These are phyloP conservation scores for Chaetomium tenue DNA, from an alignment of 495 filamentous ascomycete genomes.

Conservation along the genomic window DNA sequence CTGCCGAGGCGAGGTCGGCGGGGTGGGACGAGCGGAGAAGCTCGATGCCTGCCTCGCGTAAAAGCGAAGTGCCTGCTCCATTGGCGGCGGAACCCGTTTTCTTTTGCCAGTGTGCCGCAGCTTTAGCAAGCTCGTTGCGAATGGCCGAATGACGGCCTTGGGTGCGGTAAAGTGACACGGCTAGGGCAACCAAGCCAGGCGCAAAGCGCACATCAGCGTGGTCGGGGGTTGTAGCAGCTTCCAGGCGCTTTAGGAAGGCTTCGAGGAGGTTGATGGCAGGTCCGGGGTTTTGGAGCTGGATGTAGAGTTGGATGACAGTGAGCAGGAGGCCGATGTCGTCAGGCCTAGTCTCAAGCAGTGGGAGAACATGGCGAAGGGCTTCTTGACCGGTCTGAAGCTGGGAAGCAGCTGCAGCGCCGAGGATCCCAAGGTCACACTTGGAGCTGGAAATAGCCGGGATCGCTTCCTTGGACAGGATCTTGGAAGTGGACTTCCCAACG, in stretches of 20 bases:
- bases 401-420: slow-evolving; percentile 76
- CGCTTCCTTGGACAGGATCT: slow-evolving; percentile 50
- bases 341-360: slow-evolving; percentile 72
- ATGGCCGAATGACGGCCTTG: slow-evolving; percentile 76
- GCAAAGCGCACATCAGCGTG: slow-evolving; percentile 70
- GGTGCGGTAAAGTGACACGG: slow-evolving; percentile 74
- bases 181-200: slow-evolving; percentile 80
- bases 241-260: slow-evolving; percentile 68
- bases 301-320: slow-evolving; percentile 80
- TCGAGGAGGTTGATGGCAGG: slow-evolving; percentile 76
- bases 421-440: slow-evolving; percentile 64
- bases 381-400: slow-evolving; percentile 62
- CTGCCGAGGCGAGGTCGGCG: slow-evolving; percentile 65
- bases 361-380: slow-evolving; percentile 69
- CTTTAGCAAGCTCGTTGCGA: slow-evolving; percentile 70
- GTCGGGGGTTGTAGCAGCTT: slow-evolving; percentile 57
- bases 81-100: slow-evolving; percentile 46
- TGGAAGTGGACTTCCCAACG: slow-evolving; percentile 64
- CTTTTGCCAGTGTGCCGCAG: slow-evolving; percentile 74
- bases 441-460: slow-evolving; percentile 54
- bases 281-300: slow-evolving; percentile 68
- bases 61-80: slow-evolving; percentile 52
- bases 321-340: slow-evolving; percentile 81
- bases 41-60: slow-evolving; percentile 74
- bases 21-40: slow-evolving; percentile 70